Conservation (phyloP, 2,329 filamentous ascomycete genomes). For the Cryoendolithus antarcticus region DNA sequence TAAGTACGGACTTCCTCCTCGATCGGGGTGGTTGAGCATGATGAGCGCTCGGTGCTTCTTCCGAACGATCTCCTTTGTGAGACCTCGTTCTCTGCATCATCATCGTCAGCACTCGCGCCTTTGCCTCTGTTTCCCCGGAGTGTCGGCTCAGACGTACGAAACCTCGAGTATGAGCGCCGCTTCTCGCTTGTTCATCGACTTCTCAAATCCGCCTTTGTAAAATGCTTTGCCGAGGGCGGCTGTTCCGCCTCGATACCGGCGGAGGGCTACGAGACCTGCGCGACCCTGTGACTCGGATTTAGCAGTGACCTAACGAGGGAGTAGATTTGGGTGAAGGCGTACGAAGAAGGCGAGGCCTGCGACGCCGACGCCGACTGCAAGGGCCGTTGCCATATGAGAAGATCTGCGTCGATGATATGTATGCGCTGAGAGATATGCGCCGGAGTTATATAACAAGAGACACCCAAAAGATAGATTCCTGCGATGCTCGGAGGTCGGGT, state of each 20-base stretch:
- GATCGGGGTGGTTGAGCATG: slow-evolving; percentile 95
- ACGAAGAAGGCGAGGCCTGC: slow-evolving; percentile 56
- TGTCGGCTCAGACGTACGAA: slow-evolving; percentile 45
- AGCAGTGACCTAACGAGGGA: not conserved
- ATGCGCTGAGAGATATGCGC: no score
- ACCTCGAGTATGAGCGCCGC: slow-evolving; percentile 83
- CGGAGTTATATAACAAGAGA: no score
- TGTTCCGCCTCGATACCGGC: slow-evolving; percentile 62
- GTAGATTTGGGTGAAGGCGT: slow-evolving; percentile 16
- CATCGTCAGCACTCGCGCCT: slow-evolving; percentile 4
- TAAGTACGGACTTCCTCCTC: slow-evolving; percentile 89
- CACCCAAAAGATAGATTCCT: no score
- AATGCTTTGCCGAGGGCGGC: slow-evolving; percentile 79
- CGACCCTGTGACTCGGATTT: slow-evolving; percentile 56
- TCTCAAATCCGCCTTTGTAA: slow-evolving; percentile 98
- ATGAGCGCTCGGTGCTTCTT: slow-evolving; percentile 93
- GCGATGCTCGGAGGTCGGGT: no score
- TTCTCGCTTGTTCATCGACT: slow-evolving; percentile 85
- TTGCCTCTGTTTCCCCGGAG: not conserved
- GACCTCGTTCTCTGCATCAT: slow-evolving; percentile 57
- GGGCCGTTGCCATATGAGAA: slow-evolving; percentile 48
- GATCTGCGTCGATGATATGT: no score
- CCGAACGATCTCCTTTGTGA: slow-evolving; percentile 87
- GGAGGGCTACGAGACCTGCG: slow-evolving; percentile 78
- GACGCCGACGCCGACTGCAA: slow-evolving; percentile 48